Conservation (phyloP, 768 basidiomycete genomes). For the Holtermannia corniformis region DNA sequence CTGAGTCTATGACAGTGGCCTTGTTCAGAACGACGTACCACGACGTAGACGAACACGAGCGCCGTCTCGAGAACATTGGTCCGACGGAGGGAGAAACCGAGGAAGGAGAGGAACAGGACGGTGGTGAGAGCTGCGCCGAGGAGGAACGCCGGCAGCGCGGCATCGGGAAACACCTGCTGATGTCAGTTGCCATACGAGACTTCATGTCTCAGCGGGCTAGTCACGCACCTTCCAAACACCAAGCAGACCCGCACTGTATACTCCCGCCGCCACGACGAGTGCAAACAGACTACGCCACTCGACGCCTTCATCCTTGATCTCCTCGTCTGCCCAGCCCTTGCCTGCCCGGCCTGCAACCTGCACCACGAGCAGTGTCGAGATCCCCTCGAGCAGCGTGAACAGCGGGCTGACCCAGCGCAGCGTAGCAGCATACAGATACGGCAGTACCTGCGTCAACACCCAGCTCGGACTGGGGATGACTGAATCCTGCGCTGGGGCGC, state of each 20-base stretch:
- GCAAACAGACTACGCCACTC: conserved; percentile 39
- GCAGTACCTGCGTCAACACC: conserved; percentile 28
- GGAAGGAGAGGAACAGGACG: conserved; percentile 79
- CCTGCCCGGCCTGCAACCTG: conserved; percentile 36
- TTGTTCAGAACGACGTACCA: conserved; percentile 38
- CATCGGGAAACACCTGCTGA: conserved; percentile 54
- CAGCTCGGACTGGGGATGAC: conserved; percentile 7
- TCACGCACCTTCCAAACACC: conserved; percentile 31
- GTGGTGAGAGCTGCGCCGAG: conserved; percentile 80
- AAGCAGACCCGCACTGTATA: conserved; percentile 32
- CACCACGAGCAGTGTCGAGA: conserved; percentile 37
- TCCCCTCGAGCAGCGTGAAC: conserved; percentile 40
- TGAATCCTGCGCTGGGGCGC: not conserved
- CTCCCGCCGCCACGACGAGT: conserved; percentile 28
- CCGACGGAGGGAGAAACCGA: conserved; percentile 76
- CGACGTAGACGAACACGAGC: conserved; percentile 74
- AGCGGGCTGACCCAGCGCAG: conserved; percentile 37
- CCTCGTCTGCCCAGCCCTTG: conserved; percentile 41
- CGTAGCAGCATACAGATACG: conserved; percentile 33
- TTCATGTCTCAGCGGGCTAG: not conserved
- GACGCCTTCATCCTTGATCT: conserved; percentile 35
- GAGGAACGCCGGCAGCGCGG: conserved; percentile 78
- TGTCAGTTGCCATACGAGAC: not conserved
- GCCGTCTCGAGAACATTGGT: conserved; percentile 91
- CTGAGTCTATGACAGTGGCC: not conserved